A percentile compares a stretch with the other conserved stretches of the same genome.
phyloP scores from a whole-genome alignment of 352 stramenopile genomes.

The Phytopythium sindhum region DNA sequence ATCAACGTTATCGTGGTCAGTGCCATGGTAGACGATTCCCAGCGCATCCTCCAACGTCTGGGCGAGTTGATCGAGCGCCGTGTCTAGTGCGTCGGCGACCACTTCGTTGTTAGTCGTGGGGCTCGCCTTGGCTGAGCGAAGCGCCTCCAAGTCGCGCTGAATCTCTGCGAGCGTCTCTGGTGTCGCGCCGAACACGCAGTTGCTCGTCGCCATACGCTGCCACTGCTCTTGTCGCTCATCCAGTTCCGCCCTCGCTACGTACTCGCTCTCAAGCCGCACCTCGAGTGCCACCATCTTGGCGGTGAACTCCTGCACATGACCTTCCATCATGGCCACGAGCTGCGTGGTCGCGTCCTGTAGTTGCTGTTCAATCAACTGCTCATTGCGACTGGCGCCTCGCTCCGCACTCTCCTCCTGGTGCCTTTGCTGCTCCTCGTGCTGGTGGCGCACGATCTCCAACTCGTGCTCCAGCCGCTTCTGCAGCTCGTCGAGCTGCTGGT shows the following conservation, averaged over 20 bases:
- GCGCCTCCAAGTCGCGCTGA: constrained; percentile 24
- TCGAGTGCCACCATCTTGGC: constrained; percentile 9
- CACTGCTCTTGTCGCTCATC: constrained; percentile 20
- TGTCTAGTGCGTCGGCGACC: neutral
- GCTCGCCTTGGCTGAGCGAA: constrained; percentile 21
- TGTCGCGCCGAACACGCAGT: constrained; percentile 56
- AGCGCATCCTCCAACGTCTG: neutral
- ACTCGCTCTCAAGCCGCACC: constrained; percentile 18
- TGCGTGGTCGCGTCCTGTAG: constrained; percentile 13
- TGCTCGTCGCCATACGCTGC: constrained; percentile 46
- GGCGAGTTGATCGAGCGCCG: constrained; percentile 12
- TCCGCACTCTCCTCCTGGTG: constrained; percentile 27
- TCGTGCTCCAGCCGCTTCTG: neutral
- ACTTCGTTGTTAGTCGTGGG: neutral
- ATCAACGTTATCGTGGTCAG: neutral
- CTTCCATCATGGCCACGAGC: constrained; percentile 5
- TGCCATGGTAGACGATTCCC: neutral
- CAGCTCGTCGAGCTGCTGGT: constrained; percentile 24
- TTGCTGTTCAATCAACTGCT: constrained; percentile 6
- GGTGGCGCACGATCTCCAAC: constrained; percentile 1
- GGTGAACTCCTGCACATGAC: neutral
- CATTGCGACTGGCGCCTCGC: constrained; percentile 9
- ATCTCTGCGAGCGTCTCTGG: constrained; percentile 24
- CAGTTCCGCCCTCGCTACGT: constrained; percentile 26
- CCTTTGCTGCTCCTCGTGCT: constrained; percentile 14